A percentile compares a stretch with the other conserved stretches of the same genome.
phyloP scores from a whole-genome alignment of 2,329 filamentous ascomycete species.

The Neofusicoccum ribis region DNA sequence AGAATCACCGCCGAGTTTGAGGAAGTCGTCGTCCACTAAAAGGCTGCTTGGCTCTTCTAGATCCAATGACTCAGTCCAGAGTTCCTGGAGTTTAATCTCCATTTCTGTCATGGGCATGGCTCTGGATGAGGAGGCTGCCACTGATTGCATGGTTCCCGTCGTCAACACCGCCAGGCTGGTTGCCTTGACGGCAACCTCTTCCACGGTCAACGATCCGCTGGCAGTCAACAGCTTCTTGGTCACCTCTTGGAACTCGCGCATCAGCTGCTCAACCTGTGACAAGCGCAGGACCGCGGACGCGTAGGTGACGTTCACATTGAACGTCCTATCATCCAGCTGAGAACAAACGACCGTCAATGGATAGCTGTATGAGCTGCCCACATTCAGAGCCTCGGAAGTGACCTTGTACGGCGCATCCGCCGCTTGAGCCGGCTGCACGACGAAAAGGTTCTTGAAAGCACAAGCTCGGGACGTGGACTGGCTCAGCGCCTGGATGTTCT shows the following conservation, averaged over 20 bases:
- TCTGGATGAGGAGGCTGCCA: not conserved
- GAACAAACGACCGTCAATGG: not conserved
- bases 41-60: not conserved
- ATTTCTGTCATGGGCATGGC: not conserved
- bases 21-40: not conserved
- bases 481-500: slow-evolving; percentile 37
- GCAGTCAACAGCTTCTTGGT: not conserved
- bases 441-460: slow-evolving; percentile 52
- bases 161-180: not conserved
- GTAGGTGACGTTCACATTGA: not conserved
- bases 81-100: not conserved
- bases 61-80: not conserved
- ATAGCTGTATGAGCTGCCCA: not conserved
- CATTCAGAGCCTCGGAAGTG: not conserved
- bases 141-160: no score
- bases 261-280: not conserved
- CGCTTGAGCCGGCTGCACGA: slow-evolving; percentile 43
- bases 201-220: not conserved
- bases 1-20: not conserved
- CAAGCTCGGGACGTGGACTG: slow-evolving; percentile 54
- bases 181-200: not conserved
- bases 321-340: not conserved
- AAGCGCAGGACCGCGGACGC: not conserved
- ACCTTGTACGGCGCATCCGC: not conserved
- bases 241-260: not conserved